Base-by-base conservation (phyloP, 2,329 filamentous ascomycete genomes). In the Coniella lustricola region DNA sequence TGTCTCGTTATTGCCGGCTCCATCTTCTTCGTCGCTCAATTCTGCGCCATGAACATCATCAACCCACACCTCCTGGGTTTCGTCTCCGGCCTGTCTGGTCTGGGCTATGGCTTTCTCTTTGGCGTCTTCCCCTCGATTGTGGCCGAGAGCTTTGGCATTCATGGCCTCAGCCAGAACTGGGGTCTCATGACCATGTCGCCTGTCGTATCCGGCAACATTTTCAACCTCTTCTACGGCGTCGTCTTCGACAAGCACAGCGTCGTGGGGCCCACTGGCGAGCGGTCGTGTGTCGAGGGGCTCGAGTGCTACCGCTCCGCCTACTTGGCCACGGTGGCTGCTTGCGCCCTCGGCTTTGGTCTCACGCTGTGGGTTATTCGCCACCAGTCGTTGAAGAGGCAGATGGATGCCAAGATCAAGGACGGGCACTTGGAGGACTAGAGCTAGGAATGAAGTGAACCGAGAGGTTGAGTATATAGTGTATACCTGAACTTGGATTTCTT, bases 111-210 rank as follows among this genome's bases (percentile, higher is more conserved):
- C 2, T 88, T 95, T 55, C 75, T 97, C 0, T 97, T 97, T 57
- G 93, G 93, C 31, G 90, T 95, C 17, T 95, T 87, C 65, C 93
- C 93, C 0, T 90, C 90, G 12, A 81, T 97, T 16, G 79, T 87
- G 9, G 89, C 90, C 7, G 90, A 97, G 63, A 84, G 85, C 0
- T 98, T 98, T 63, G 93, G 93, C 7, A 85, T 96, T 21, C 78
- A 84, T 52, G 91, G 90, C 1, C 74, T 98, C 40, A 90, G 85
- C 48, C 88, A 95, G 62, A 98, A 97, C 61, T 98, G 93, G 91
- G 93, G 93, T 13, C 85, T 86, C 58, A 94, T 98, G 82, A 96
- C 89, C 0, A 72, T 96, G 41, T 85, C 88, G 3, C 90, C 91
- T 0, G 88, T 95, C 3, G 67, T 95, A 22, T 90, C 84, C 8